These are phyloP conservation scores for Panicum virgatum DNA, from an alignment of 202 grass and related monocot species.

Conservation along the genomic window DNA sequence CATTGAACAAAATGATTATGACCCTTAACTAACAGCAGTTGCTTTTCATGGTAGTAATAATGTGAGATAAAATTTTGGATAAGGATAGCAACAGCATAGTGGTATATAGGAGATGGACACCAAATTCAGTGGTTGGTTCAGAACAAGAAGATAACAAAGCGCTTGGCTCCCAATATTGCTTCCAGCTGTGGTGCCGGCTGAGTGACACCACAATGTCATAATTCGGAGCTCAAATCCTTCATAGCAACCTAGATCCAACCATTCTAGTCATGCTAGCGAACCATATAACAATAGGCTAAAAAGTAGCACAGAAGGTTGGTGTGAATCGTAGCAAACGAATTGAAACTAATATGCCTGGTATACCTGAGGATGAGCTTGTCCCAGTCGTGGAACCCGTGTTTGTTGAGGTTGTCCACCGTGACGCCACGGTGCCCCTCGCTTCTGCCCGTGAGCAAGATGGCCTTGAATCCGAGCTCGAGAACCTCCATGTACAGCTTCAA, in stretches of 20 bases:
- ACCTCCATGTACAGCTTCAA: constrained; percentile 64
- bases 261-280: neutral
- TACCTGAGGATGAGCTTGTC: constrained; percentile 83
- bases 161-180: neutral
- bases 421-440: constrained; percentile 40
- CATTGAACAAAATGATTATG: too few species aligned
- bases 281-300: neutral
- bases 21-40: too few species aligned
- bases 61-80: neutral
- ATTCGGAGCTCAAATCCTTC: neutral
- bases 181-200: neutral
- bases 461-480: constrained; percentile 57
- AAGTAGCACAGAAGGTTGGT: neutral
- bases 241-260: neutral
- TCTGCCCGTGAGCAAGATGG: constrained; percentile 65
- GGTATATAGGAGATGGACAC: neutral
- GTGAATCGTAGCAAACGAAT: neutral
- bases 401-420: constrained; percentile 65
- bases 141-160: neutral
- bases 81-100: neutral
- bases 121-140: neutral
- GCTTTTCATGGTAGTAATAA: too few species aligned
- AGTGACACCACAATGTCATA: neutral
- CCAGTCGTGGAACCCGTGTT: constrained; percentile 61
- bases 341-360: neutral